Conservation (phyloP, 2,329 filamentous ascomycete species). For the Pseudocercospora macadamiae region DNA sequence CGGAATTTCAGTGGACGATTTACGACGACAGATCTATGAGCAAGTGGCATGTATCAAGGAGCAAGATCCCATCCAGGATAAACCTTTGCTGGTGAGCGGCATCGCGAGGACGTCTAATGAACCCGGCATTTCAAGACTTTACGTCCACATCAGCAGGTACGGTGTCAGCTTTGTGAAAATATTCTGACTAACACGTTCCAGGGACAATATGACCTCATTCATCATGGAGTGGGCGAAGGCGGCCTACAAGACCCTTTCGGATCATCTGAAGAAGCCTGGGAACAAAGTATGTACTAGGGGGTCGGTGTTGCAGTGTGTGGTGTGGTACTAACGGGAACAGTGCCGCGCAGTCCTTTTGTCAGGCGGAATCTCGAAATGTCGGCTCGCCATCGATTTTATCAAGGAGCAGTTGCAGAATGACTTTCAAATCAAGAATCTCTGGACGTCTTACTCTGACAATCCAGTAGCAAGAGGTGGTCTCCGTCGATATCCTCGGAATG, state of each 20-base stretch:
- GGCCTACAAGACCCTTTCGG: background rate
- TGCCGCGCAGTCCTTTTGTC: background rate
- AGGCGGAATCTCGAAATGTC: background rate
- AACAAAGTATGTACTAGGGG: no score
- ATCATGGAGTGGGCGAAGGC: background rate
- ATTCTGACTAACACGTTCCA: background rate
- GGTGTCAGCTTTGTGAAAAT: background rate
- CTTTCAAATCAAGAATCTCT: background rate
- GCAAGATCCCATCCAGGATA: background rate
- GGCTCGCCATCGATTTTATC: background rate
- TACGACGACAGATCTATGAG: background rate
- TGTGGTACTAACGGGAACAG: background rate
- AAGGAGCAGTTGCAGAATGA: background rate
- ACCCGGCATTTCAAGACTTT: background rate
- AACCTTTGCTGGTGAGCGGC: background rate
- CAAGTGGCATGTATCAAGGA: background rate
- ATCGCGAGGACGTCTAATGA: background rate
- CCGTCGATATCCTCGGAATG: background rate
- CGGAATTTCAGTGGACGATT: no score
- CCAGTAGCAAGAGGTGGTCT: slow-evolving; percentile 3
- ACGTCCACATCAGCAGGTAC: background rate
- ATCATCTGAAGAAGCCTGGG: background rate
- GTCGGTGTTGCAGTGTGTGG: no score
- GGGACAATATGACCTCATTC: background rate
- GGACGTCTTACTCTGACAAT: background rate